These are phyloP conservation scores for Tagetes patula DNA, from an alignment of 129 eudicot genomes.

Conservation along the genomic window DNA sequence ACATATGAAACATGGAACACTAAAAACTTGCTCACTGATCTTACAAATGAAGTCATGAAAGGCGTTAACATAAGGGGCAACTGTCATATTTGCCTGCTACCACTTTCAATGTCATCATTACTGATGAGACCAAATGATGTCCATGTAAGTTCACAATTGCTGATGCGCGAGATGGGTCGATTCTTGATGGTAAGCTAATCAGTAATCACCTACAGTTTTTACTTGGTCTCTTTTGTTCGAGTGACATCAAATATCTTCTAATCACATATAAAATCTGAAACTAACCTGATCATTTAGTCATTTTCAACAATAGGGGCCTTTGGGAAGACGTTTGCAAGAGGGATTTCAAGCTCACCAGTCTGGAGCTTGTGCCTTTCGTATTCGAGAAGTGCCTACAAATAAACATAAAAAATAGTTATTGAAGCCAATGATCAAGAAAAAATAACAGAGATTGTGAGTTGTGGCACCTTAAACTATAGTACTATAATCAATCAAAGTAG, in stretches of 20 bases:
- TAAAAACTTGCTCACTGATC: conserved; percentile 16
- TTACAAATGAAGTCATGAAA: conserved; percentile 28
- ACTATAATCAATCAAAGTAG: background rate
- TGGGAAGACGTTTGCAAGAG: conserved; percentile 43
- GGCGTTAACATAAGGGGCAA: conserved; percentile 9
- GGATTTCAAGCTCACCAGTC: conserved; percentile 73
- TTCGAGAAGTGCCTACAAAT: conserved; percentile 81
- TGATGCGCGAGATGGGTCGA: conserved; percentile 78
- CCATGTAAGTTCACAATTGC: conserved; percentile 95
- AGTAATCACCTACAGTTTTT: conserved; percentile 64
- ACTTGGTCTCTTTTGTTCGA: conserved; percentile 70
- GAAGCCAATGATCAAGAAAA: background rate
- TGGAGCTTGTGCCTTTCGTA: conserved; percentile 72
- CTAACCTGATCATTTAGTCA: conserved; percentile 12
- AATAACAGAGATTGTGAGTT: background rate
- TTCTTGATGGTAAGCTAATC: conserved; percentile 66
- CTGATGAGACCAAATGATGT: conserved; percentile 49
- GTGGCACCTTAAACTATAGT: background rate
- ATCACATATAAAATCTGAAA: background rate
- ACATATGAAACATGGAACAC: background rate
- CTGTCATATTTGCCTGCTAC: conserved; percentile 25
- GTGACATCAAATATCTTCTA: conserved; percentile 30
- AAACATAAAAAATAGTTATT: conserved; percentile 11
- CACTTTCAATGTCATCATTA: conserved; percentile 11
- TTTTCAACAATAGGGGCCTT: conserved; percentile 54